Evolutionary conservation across 305 asterid species (phyloP).

Genomic region (Rubia balearica): DNA sequence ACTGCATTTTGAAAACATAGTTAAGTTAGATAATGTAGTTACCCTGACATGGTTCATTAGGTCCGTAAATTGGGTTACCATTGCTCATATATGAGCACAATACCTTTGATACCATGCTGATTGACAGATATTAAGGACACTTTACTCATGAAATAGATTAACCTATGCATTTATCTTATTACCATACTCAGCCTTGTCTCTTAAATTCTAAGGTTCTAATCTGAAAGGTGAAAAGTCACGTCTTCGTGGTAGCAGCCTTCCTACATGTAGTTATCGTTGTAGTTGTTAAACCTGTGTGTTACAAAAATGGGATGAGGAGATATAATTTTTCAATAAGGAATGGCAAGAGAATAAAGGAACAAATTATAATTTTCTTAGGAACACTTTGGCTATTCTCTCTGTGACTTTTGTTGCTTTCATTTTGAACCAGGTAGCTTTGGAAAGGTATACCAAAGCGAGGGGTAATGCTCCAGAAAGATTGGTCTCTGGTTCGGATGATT

Average conservation of each 20-base stretch:
- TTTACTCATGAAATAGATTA: not conserved
- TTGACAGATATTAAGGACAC: not conserved
- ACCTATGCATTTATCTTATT: not conserved
- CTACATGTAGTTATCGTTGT: not conserved
- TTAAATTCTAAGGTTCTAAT: not conserved
- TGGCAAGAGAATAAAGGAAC: not conserved
- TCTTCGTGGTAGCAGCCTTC: not conserved
- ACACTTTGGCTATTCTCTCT: conserved; percentile 11
- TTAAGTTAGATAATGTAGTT: not conserved
- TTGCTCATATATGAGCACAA: not conserved
- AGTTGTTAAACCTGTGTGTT: not conserved
- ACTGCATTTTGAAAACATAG: conserved; percentile 1
- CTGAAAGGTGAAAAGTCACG: not conserved
- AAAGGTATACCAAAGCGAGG: conserved; percentile 73
- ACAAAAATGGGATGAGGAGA: not conserved
- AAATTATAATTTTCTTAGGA: not conserved
- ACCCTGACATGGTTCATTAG: not conserved
- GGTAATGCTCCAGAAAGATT: conserved; percentile 78
- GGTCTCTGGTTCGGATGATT: conserved; percentile 97
- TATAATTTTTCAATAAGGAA: not conserved
- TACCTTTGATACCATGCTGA: not conserved
- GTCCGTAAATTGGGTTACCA: not conserved
- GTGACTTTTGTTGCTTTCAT: conserved; percentile 11
- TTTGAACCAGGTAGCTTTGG: conserved; percentile 69
- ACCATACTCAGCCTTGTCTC: not conserved